Evolutionary conservation across 768 basidiomycete species (phyloP).

Genomic region (Phanerochaete carnosa): DNA sequence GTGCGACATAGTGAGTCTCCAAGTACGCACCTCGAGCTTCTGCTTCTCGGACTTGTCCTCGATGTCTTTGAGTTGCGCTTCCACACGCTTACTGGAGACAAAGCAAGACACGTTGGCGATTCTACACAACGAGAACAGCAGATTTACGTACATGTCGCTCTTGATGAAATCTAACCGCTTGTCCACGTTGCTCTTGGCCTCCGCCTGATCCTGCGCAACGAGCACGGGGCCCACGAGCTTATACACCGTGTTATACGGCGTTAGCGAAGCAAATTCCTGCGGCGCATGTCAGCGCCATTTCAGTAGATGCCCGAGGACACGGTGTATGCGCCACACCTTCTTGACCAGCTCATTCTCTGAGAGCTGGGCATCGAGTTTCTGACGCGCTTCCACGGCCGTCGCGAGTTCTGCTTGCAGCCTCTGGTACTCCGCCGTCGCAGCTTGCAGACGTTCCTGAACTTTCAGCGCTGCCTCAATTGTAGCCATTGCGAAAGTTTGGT

Average conservation of each 20-base stretch:
- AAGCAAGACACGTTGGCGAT: neutral
- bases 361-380: conserved; percentile 85
- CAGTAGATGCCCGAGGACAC: neutral
- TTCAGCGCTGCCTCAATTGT: conserved; percentile 2
- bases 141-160: conserved; percentile 76
- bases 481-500: neutral
- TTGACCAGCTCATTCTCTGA: conserved; percentile 92
- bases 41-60: conserved; percentile 76
- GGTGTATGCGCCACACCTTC: conserved; percentile 52
- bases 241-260: conserved; percentile 75
- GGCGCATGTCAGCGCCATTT: too few species aligned
- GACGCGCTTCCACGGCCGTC: conserved; percentile 71
- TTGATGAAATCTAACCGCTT: conserved; percentile 88
- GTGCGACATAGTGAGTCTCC: neutral
- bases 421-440: conserved; percentile 71
- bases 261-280: conserved; percentile 81
- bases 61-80: conserved; percentile 76
- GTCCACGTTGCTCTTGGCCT: conserved; percentile 85
- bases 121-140: conserved; percentile 2
- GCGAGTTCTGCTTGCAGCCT: too few species aligned
- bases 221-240: conserved; percentile 91
- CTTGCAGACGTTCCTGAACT: conserved; percentile 59
- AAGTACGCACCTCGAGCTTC: conserved; percentile 65
- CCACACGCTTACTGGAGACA: conserved; percentile 66
- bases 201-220: conserved; percentile 82